A percentile compares a stretch with the other conserved stretches of the same genome.
phyloP scores from a whole-genome alignment of 2,329 filamentous ascomycete genomes.

The Colletotrichum sp. region DNA sequence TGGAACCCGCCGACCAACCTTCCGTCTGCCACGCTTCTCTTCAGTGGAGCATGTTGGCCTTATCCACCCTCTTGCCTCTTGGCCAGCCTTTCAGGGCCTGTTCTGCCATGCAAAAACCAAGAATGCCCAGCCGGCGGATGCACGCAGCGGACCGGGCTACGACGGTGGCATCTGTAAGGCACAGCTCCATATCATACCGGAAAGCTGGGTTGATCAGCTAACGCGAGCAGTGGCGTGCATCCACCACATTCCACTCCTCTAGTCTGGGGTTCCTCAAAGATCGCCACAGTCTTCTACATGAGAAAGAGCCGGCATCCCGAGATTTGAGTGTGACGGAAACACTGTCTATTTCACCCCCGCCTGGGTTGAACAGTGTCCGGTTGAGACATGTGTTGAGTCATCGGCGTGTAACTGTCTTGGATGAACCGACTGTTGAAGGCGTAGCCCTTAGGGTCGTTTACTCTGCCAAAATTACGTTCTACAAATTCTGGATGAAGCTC shows the following conservation, averaged over 20 bases:
- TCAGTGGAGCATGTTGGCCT: background rate
- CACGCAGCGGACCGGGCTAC: background rate
- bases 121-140: background rate
- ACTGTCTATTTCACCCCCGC: fast-evolving
- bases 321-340: background rate
- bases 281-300: background rate
- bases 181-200: background rate
- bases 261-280: background rate
- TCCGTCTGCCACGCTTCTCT: background rate
- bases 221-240: background rate
- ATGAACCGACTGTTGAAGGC: background rate
- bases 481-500: background rate
- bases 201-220: background rate
- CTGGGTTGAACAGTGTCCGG: background rate
- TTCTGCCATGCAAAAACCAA: background rate
- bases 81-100: background rate
- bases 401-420: background rate
- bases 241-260: background rate
- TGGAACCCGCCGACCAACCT: background rate
- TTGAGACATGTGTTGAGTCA: background rate
- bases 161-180: background rate
- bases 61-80: background rate
- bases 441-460: background rate
- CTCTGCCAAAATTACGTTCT: background rate
- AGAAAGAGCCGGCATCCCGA: too few species aligned